Evolutionary conservation across 495 filamentous ascomycete genomes (phyloP).

Genomic region (Neurospora intermedia): DNA sequence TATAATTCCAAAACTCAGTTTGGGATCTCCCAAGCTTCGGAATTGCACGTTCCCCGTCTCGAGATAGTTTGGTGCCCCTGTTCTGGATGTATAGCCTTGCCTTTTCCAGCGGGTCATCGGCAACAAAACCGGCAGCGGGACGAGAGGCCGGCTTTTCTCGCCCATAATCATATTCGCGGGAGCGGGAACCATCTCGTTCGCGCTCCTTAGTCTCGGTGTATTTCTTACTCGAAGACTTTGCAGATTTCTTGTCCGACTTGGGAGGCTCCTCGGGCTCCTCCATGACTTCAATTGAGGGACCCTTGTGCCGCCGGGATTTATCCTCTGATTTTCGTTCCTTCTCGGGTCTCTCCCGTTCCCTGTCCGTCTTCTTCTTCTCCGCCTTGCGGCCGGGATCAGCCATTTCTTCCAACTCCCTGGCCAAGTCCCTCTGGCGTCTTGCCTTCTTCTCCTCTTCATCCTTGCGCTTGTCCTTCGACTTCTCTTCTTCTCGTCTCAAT

Average conservation of each 20-base stretch:
- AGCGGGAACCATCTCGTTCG: conserved; percentile 20
- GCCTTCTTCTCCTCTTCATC: conserved; percentile 17
- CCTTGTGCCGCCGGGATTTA: conserved; percentile 20
- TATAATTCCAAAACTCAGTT: conserved; percentile 12
- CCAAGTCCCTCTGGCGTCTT: conserved; percentile 10
- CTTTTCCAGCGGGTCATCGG: background rate
- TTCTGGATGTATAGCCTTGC: background rate
- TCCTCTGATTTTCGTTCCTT: conserved; percentile 27
- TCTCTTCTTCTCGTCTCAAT: conserved; percentile 8
- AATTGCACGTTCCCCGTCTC: background rate
- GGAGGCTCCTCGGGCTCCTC: conserved; percentile 17
- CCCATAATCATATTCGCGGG: conserved; percentile 16
- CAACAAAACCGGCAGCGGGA: background rate
- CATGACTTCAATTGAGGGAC: conserved; percentile 17
- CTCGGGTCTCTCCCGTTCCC: conserved; percentile 12
- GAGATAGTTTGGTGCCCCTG: background rate
- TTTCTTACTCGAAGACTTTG: conserved; percentile 29
- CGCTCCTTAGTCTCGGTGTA: conserved; percentile 20
- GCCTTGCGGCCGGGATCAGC: background rate
- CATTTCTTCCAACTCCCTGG: conserved; percentile 14
- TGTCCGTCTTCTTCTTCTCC: conserved; percentile 18
- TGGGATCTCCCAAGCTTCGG: background rate
- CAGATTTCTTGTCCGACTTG: conserved; percentile 28
- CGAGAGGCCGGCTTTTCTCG: conserved; percentile 22
- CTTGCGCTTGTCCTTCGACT: conserved; percentile 15